A percentile compares a stretch with the other conserved stretches of the same genome.
These are phyloP conservation scores for Garcia nutans DNA, from an alignment of 345 rosid species.

Conservation along the genomic window DNA sequence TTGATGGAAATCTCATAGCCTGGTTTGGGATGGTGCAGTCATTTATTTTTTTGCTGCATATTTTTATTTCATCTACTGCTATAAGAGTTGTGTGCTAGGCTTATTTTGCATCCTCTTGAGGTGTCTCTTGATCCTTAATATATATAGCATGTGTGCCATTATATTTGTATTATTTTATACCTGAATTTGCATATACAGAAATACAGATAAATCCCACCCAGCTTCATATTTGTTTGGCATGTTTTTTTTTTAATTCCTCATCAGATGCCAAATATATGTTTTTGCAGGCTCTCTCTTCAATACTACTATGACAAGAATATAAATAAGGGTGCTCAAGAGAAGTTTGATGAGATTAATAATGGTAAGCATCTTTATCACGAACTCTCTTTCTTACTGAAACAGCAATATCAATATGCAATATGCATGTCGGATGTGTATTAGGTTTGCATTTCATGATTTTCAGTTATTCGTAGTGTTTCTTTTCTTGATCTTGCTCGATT, in stretches of 20 bases:
- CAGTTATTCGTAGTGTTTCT: too few species aligned
- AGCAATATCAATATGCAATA: too few species aligned
- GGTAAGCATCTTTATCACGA: slow-evolving; percentile 40
- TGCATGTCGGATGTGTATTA: background rate
- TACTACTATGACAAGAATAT: slow-evolving; percentile 95
- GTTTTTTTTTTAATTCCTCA: background rate
- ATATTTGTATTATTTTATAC: background rate
- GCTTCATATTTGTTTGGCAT: background rate
- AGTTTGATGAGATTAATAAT: slow-evolving; percentile 88
- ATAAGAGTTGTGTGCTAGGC: background rate
- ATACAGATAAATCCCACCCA: background rate
- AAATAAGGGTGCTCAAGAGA: slow-evolving; percentile 75
- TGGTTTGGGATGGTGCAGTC: background rate
- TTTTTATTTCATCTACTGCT: background rate
- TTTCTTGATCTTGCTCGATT: background rate
- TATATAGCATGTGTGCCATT: background rate
- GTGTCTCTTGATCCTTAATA: too few species aligned
- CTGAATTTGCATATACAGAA: background rate
- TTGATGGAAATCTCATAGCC: background rate
- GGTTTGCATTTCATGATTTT: background rate
- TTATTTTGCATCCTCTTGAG: too few species aligned
- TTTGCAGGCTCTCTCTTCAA: slow-evolving; percentile 71
- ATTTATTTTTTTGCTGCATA: background rate
- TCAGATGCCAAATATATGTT: background rate
- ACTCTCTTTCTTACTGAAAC: background rate